Base-by-base conservation (phyloP, 805 yeast species). In the Candida suzukii region DNA sequence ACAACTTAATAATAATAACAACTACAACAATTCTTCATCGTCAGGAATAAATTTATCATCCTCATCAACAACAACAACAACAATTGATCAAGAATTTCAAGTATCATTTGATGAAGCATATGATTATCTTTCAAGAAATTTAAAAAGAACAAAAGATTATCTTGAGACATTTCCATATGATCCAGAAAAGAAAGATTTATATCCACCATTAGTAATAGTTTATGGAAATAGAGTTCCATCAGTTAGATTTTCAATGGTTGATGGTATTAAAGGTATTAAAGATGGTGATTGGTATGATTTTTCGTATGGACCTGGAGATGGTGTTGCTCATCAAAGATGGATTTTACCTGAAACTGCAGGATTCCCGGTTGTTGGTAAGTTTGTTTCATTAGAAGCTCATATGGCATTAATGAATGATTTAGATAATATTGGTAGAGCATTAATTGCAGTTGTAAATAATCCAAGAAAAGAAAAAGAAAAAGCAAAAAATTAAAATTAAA, bases 281-380 rank as follows among this genome's bases (percentile, higher is more conserved):
- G 69, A 73, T 31, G 96, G 95, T 3, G 73, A 77, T 47, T 88
- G 84, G 63, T 78, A 73, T 47, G 81, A 85, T 51, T 83, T 87
- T 51, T 77, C 73, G 51, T 88, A 86, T 53, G 95, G 95, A 0
- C 86, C 87, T 4, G 97, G 97, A 14, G 97, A 90, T 58, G 97
- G 97, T 34, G 96, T 90, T 17, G 87, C 87, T 1, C 85, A 85
- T 60, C 85, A 83, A 49, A 76, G 76, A 47, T 83, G 88, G 83
- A 61, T 85, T 38, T 75, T 88, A 76, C 97, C 96, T 0, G 85
- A 83, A 48, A 63, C 64, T 33, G 49, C 48, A 18, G 95, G 91
- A 0, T 88, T 83, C 53, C 79, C 82, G 3, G 73, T 85, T 2
- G 84, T 72, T 13, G 90, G 83, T 9, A 81, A 80, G 51, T 68